phyloP scores from a whole-genome alignment of 345 rosid species.

The Cardamine resedifolia region DNA sequence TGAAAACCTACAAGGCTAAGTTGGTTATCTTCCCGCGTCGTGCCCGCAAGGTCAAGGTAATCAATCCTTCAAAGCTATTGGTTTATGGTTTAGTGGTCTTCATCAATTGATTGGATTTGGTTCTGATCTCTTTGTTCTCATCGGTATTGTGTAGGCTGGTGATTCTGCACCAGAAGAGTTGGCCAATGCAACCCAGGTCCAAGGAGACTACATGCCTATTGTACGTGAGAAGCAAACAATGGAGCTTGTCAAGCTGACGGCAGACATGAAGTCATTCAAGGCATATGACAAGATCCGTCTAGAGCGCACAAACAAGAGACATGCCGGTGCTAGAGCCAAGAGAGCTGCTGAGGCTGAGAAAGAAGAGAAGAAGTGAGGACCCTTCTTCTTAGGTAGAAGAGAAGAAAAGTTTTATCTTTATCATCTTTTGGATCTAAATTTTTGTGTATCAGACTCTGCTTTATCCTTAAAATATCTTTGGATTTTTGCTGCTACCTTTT shows the following conservation, averaged over 20 bases:
- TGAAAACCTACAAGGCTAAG: constrained; percentile 86
- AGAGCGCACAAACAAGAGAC: constrained; percentile 61
- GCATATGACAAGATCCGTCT: constrained; percentile 73
- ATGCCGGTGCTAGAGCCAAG: constrained; percentile 70
- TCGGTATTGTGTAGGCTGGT: constrained; percentile 63
- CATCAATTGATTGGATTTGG: background rate
- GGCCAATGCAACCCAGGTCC: constrained; percentile 80
- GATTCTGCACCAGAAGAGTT: constrained; percentile 83
- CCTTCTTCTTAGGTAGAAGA: constrained; percentile 17
- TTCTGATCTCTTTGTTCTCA: background rate
- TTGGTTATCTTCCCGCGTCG: constrained; percentile 83
- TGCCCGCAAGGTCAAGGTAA: constrained; percentile 68
- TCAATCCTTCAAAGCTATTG: background rate
- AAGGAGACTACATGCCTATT: constrained; percentile 69
- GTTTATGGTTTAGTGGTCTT: background rate
- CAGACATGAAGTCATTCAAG: constrained; percentile 73
- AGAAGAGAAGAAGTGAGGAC: constrained; percentile 81
- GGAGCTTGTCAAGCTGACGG: constrained; percentile 75
- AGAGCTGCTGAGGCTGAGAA: constrained; percentile 93
- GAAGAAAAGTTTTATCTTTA: constrained; percentile 1
- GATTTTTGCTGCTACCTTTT: constrained; percentile 19
- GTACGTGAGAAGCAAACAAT: constrained; percentile 58
- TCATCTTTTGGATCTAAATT: constrained; percentile 12
- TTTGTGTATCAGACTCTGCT: constrained; percentile 31
- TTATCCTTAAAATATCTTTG: background rate